These are phyloP conservation scores for Thalassiosira profunda DNA, from an alignment of 108 stramenopile genomes.

Conservation along the genomic window DNA sequence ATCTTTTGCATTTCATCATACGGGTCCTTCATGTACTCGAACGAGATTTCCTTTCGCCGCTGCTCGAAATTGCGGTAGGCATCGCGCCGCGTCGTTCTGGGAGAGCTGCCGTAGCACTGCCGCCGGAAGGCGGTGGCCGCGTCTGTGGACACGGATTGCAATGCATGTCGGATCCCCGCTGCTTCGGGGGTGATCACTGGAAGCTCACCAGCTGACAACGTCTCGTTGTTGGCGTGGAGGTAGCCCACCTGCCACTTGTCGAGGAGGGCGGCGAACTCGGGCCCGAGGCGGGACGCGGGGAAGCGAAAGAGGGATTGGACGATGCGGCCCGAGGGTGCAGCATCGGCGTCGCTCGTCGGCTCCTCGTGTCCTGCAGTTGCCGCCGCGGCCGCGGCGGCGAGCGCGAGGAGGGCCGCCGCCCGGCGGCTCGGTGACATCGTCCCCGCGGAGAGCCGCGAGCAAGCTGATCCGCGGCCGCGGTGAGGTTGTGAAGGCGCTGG, in stretches of 20 bases:
- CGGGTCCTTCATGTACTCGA: conserved; percentile 27
- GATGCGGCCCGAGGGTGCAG: no score
- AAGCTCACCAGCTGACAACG: background rate
- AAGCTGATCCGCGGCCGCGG: no score
- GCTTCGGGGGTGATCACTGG: conserved; percentile 33
- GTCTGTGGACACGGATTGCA: conserved; percentile 27
- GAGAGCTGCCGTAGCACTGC: conserved; percentile 35
- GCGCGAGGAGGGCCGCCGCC: no score
- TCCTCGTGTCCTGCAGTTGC: no score
- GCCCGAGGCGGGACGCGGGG: conserved; percentile 25
- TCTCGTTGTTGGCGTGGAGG: conserved; percentile 9
- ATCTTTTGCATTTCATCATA: conserved; percentile 35
- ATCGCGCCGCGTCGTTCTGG: conserved; percentile 11
- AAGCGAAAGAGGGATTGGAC: conserved; percentile 41
- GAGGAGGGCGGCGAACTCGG: conserved; percentile 21
- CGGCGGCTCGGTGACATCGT: no score
- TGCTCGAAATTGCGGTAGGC: conserved; percentile 45
- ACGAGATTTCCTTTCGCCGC: conserved; percentile 39
- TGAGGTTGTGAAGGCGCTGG: no score
- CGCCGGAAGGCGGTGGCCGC: conserved; percentile 44
- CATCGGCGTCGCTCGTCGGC: no score
- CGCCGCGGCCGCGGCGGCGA: no score
- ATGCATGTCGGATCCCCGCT: conserved; percentile 23
- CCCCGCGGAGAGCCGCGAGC: no score
- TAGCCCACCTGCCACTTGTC: conserved; percentile 23